phyloP scores from a whole-genome alignment of 2,329 filamentous ascomycete genomes.

The Chaetomiaceae sp. region DNA sequence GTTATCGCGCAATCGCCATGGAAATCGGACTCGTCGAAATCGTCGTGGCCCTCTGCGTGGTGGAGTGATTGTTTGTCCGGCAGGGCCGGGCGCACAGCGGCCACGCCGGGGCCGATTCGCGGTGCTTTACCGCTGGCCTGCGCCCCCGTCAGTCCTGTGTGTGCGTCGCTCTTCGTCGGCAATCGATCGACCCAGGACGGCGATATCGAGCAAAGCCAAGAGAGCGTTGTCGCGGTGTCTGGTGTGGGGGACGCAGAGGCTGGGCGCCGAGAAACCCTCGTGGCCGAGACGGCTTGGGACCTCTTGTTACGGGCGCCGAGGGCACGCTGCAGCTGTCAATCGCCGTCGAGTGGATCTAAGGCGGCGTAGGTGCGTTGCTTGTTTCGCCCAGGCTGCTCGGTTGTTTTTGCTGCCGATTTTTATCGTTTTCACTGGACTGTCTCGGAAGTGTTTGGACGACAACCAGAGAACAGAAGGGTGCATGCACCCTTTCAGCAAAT shows the following conservation, averaged over 20 bases:
- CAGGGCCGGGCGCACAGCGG: neutral
- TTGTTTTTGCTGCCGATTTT: slow-evolving; percentile 11
- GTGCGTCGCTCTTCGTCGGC: neutral
- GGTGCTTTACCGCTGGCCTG: neutral
- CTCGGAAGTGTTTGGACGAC: slow-evolving; percentile 30
- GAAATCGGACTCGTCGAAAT: slow-evolving; percentile 18
- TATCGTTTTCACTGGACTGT: slow-evolving; percentile 17
- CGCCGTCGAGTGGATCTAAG: slow-evolving; percentile 5
- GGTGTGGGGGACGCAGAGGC: slow-evolving; percentile 31
- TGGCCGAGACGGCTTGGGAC: slow-evolving; percentile 9
- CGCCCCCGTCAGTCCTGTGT: neutral
- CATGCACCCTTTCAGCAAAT: neutral
- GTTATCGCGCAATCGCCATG: slow-evolving; percentile 30
- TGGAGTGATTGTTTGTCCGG: neutral
- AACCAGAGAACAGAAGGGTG: slow-evolving; percentile 14
- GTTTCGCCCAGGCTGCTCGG: slow-evolving; percentile 1
- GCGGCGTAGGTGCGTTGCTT: neutral
- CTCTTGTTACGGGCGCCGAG: slow-evolving; percentile 7
- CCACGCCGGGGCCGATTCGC: neutral
- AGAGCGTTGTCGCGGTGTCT: slow-evolving; percentile 22
- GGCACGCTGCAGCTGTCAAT: slow-evolving; percentile 1
- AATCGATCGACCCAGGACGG: neutral
- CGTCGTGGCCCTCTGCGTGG: slow-evolving; percentile 1
- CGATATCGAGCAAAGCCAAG: slow-evolving; percentile 4
- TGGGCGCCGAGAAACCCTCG: slow-evolving; percentile 40